Evolutionary conservation across 2,329 filamentous ascomycete genomes (phyloP).

Genomic region (Madurella fahalii): DNA sequence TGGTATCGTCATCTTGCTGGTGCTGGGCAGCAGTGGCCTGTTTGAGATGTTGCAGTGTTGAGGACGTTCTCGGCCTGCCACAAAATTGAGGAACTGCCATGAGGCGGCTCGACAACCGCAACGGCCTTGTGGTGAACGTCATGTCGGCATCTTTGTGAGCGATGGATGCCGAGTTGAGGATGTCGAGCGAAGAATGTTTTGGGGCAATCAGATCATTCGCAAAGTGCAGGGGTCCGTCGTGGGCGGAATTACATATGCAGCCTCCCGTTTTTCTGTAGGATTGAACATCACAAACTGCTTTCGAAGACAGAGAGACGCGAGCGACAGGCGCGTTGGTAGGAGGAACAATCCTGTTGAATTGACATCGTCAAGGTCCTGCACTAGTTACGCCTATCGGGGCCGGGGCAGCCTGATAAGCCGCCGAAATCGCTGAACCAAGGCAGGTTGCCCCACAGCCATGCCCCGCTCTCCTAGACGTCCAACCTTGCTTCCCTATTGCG

Average conservation of each 20-base stretch:
- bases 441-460: conserved; percentile 10
- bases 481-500: conserved; percentile 52
- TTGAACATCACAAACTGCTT: background rate
- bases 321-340: too few relatives aligned
- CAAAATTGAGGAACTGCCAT: conserved; percentile 15
- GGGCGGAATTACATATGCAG: background rate
- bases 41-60: conserved; percentile 16
- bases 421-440: background rate
- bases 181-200: background rate
- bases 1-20: conserved; percentile 33
- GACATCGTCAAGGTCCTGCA: too few relatives aligned
- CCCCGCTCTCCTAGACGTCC: conserved; percentile 14
- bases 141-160: conserved; percentile 42
- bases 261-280: background rate
- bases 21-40: conserved; percentile 6
- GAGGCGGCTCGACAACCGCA: conserved; percentile 33
- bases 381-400: background rate
- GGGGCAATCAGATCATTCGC: conserved; percentile 1
- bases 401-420: background rate
- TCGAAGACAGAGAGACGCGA: too few relatives aligned
- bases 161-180: background rate
- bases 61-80: conserved; percentile 12
- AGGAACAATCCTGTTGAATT: too few relatives aligned
- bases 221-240: background rate
- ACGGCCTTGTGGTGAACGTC: conserved; percentile 38